These are phyloP conservation scores for Fusarium oxysporum DNA, from an alignment of 2,329 filamentous ascomycete genomes.

Conservation along the genomic window DNA sequence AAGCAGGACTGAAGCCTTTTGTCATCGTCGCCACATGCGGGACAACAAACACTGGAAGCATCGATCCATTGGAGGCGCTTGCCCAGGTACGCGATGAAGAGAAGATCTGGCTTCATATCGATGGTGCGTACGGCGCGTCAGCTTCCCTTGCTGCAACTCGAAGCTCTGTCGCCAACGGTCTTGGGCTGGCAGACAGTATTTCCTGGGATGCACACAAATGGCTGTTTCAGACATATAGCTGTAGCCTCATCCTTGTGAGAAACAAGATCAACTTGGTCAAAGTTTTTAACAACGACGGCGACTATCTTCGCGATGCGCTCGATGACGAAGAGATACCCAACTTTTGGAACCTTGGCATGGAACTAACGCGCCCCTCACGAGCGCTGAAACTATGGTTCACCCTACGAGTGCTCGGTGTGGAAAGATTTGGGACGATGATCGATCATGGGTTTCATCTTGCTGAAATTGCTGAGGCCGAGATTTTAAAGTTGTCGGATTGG, in stretches of 20 bases:
- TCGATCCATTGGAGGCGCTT: neutral
- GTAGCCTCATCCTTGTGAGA: constrained; percentile 5
- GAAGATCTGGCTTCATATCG: constrained; percentile 17
- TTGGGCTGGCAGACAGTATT: constrained; percentile 19
- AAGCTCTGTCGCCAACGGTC: neutral
- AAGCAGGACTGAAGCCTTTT: constrained; percentile 1
- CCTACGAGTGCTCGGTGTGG: constrained; percentile 9
- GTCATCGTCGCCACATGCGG: constrained; percentile 8
- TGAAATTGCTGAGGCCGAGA: neutral
- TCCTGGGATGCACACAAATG: constrained; percentile 25
- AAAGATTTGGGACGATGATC: neutral
- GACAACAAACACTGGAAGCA: constrained; percentile 12
- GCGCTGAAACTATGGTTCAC: constrained; percentile 22
- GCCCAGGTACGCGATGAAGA: neutral
- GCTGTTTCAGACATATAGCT: constrained; percentile 20
- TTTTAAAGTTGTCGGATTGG: neutral
- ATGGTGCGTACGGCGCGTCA: constrained; percentile 20
- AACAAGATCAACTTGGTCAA: neutral
- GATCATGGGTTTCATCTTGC: constrained; percentile 9
- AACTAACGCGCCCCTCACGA: constrained; percentile 5
- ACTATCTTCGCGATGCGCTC: constrained; percentile 19
- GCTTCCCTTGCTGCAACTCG: neutral
- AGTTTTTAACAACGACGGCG: constrained; percentile 12
- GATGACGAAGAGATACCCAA: constrained; percentile 20
- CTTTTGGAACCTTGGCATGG: constrained; percentile 22